Evolutionary conservation across 495 filamentous ascomycete genomes (phyloP), one percentile per base, ranked within the genome.

Genomic region (Hypoxylon fuscum): DNA sequence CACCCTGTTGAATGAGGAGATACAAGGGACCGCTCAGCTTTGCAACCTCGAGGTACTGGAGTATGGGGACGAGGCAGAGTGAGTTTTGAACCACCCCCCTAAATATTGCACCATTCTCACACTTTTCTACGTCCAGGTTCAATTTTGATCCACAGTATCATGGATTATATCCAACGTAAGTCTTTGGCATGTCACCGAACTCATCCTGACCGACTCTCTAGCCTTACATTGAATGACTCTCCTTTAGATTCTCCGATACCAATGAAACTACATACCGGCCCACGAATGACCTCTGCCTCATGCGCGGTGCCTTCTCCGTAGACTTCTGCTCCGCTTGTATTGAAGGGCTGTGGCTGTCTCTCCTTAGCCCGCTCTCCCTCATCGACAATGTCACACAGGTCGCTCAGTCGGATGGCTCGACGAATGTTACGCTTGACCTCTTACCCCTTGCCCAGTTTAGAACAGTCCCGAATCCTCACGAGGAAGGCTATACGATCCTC

Each of bases 131-230:
- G 10, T 27, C 5, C 29, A 69, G 67, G 35, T 69, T 69, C 15
- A 44, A 67, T 10, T 69, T 61, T 9, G 59, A 69, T 11, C 31
- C 22, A 9, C 31, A 8, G 31, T 67, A 67, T 34, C 46, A 67
- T 11, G 67, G 67, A 25, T 46, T 69, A 47, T 69, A 67, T 22
- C 67, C 67, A 0, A 69, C 67, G 67, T 69, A 34, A 66, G 67
- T 57, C n/a, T 41, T 37, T 2, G 5, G 23, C 21, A 38, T 15
- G 14, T 44, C 21, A 2, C 34, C n/a, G 2, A 29, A 7, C 1
- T 23, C 0, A n/a, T 18, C 5, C 8, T 14, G 12, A 1, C 20
- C 12, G 21, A 20, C 4, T 35, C 37, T 23, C 0, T n/a, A 29
- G 4, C 27, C 27, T 29, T 29, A 40, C 41, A 25, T 6, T 25